Conservation (phyloP, 2,329 filamentous ascomycete genomes). For the Coniochaeta sp. region DNA sequence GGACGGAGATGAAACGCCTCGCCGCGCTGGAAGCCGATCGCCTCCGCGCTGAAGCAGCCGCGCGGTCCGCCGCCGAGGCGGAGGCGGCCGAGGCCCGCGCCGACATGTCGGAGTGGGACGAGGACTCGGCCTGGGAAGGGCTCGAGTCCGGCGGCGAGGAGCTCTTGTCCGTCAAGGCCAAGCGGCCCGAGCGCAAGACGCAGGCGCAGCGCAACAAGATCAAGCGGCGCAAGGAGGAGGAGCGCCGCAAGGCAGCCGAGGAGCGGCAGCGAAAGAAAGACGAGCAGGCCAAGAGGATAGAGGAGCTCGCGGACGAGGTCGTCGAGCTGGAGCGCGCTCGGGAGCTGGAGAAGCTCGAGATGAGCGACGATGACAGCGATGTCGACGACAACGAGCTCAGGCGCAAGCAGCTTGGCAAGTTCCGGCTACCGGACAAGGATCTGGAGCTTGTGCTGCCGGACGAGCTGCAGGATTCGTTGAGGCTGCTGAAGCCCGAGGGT, state of each 20-base stretch:
- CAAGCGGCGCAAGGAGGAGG: conserved; percentile 82
- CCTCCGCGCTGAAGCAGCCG: conserved; percentile 60
- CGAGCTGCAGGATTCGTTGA: conserved; percentile 73
- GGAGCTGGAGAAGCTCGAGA: conserved; percentile 33
- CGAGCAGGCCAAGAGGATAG: conserved; percentile 64
- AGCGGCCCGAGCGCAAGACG: conserved; percentile 79
- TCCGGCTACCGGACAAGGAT: conserved; percentile 67
- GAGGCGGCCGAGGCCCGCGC: conserved; percentile 65
- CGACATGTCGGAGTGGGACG: conserved; percentile 66
- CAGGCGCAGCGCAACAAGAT: conserved; percentile 80
- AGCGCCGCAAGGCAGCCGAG: conserved; percentile 69
- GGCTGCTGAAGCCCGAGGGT: conserved; percentile 87
- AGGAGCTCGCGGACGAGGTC: conserved; percentile 60
- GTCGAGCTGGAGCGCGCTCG: conserved; percentile 47
- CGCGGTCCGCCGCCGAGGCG: conserved; percentile 63
- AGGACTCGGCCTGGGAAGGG: conserved; percentile 88
- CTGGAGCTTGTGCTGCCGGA: conserved; percentile 77
- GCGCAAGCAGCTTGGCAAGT: conserved; percentile 66
- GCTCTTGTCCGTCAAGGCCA: conserved; percentile 52
- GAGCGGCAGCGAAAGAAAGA: conserved; percentile 66
- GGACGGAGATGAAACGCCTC: conserved; percentile 69
- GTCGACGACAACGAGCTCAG: conserved; percentile 59
- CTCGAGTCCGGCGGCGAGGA: conserved; percentile 78
- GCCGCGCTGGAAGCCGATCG: conserved; percentile 60
- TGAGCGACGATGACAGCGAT: conserved; percentile 44